phyloP scores from a whole-genome alignment of 1,139 yeast genomes.

The Yamadazyma trypodendri region DNA sequence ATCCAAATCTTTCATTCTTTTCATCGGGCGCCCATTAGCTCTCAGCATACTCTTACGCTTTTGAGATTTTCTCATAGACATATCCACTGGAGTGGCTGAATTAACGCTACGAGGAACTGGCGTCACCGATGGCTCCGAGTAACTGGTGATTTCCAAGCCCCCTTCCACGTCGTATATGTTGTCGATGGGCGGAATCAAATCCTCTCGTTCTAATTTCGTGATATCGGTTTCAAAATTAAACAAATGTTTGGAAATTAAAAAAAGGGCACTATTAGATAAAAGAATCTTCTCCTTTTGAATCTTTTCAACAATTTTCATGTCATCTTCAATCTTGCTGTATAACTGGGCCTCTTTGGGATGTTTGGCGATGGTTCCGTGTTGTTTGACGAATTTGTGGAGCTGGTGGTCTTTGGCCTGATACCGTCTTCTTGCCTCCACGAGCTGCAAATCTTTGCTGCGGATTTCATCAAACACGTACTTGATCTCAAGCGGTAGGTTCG shows the following conservation, averaged over 20 bases:
- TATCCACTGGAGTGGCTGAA: conserved; percentile 19
- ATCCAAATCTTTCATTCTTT: conserved; percentile 24
- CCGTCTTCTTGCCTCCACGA: conserved; percentile 66
- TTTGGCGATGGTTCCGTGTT: conserved; percentile 77
- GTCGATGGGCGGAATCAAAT: conserved; percentile 63
- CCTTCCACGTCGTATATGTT: conserved; percentile 17
- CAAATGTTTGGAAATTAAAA: conserved; percentile 72
- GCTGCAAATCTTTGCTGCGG: conserved; percentile 63
- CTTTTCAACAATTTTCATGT: conserved; percentile 56
- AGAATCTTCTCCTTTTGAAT: conserved; percentile 77
- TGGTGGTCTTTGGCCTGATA: conserved; percentile 72
- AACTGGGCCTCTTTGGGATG: conserved; percentile 80
- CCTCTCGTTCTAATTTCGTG: conserved; percentile 74
- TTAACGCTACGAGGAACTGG: conserved; percentile 28
- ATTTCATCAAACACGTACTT: conserved; percentile 80
- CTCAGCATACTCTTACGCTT: conserved; percentile 27
- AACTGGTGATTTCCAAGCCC: conserved; percentile 19
- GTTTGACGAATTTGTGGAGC: conserved; percentile 77
- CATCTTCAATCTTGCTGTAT: conserved; percentile 66
- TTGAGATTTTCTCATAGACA: conserved; percentile 20
- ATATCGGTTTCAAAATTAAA: conserved; percentile 73
- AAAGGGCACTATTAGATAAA: conserved; percentile 80
- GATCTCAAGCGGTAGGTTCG: conserved; percentile 89
- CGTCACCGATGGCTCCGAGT: conserved; percentile 24
- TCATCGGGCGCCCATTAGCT: conserved; percentile 24